Evolutionary conservation across 768 basidiomycete genomes (phyloP), one percentile per base, ranked within the genome.

Genomic region (Clitopilus hobsonii): DNA sequence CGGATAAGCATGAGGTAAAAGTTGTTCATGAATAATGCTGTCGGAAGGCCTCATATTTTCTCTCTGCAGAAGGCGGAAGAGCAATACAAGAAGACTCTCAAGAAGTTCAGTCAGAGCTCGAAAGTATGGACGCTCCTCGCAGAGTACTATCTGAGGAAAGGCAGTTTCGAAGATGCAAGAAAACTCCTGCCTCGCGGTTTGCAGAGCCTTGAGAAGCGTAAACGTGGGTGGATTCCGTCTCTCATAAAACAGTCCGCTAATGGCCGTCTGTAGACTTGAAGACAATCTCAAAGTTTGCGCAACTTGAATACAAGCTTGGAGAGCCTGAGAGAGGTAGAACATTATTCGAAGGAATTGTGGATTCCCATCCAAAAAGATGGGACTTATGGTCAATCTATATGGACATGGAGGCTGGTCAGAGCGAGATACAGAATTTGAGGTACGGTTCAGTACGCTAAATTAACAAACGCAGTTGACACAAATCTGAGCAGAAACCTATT

Each of bases 341-440:
- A 0, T 79, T 99, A 51, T 98, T 97, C 57, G 96, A 98, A 66
- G 97, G 96, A 41, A 91, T 99, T 59, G 75, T 98, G 41, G 95
- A 97, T 70, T 92, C 91, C 13, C 94, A 98, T 73, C 88, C 94
- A 3, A 98, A 95, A 71, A 83, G 93, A 54, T 88, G 94, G 80
- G 94, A 98, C 64, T 74, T 98, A 49, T 98, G 97, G 96, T 89
- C 87, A 36, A 76, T 98, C 50, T 99, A 99, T 71, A 87, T 98
- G 70, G 97, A 99, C 68, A 95, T 97, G 89, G 92, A 98, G 66
- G 87, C 86, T 4, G 79, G 81, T 27, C 86, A 88, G 68, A 73
- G 78, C 13, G 86, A 96, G 68, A 86, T 97, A 24, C 88, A 89
- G 62, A 84, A 81, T 59, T 67, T 93, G 51, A 76, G 93, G 91